These are phyloP conservation scores for Apophysomyces variabilis DNA, from an alignment of 371 early-diverging fungal genomes.

Conservation along the genomic window DNA sequence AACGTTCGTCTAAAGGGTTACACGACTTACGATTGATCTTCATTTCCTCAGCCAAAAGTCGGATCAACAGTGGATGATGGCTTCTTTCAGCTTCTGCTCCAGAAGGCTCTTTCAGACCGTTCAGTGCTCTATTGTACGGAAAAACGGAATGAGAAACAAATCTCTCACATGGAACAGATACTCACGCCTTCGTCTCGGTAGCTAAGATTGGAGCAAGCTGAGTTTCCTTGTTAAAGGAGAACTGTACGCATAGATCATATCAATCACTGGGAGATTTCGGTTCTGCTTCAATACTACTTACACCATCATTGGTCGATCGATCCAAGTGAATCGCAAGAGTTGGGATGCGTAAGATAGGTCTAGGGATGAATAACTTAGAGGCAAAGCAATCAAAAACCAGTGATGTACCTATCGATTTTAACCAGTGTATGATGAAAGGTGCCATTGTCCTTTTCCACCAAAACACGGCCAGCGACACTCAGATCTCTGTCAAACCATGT, in stretches of 20 bases:
- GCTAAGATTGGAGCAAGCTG: conserved; percentile 92
- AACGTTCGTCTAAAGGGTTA: not conserved
- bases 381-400: not conserved
- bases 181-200: conserved; percentile 73
- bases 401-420: conserved; percentile 65
- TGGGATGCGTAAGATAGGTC: conserved; percentile 92
- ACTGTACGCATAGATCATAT: conserved; percentile 28
- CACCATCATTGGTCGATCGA: conserved; percentile 74
- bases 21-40: conserved; percentile 59
- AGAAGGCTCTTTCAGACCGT: conserved; percentile 33
- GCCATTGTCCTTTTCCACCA: conserved; percentile 77
- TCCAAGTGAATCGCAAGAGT: conserved; percentile 98
- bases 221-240: conserved; percentile 94
- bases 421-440: conserved; percentile 75
- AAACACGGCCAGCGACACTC: conserved; percentile 93
- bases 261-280: not conserved
- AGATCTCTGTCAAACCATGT: conserved; percentile 99
- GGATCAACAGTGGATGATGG: conserved; percentile 83
- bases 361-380: conserved; percentile 12
- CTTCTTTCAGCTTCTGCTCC: conserved; percentile 45
- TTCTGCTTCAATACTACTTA: not conserved
- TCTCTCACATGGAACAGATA: not conserved
- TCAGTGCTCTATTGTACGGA: conserved; percentile 26
- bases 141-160: not conserved
- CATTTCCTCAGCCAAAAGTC: conserved; percentile 77